Conservation (phyloP, 345 rosid species). For the Syzygium aqueum region DNA sequence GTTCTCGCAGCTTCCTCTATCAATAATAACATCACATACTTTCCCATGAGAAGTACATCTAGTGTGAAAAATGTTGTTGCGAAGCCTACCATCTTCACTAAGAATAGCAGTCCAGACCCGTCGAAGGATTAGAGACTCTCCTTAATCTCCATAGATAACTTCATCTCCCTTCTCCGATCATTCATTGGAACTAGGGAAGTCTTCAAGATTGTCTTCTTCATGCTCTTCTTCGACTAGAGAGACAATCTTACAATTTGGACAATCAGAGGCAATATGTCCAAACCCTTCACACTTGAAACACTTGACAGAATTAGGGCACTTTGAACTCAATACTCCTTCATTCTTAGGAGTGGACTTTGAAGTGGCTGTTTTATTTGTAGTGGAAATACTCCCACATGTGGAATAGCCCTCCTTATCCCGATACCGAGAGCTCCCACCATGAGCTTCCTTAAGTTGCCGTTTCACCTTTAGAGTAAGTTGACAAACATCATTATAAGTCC, state of each 20-base stretch:
- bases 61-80: background rate
- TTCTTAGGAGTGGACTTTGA: background rate
- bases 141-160: background rate
- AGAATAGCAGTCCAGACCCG: background rate
- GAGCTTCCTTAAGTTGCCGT: background rate
- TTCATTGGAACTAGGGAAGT: background rate
- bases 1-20: background rate
- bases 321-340: background rate
- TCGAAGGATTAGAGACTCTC: background rate
- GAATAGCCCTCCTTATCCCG: accelerated
- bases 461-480: background rate
- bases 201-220: too few species aligned
- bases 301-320: background rate
- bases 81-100: background rate
- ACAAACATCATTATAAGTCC: background rate
- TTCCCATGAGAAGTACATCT: background rate
- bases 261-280: background rate
- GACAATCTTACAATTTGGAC: background rate
- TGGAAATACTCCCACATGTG: background rate
- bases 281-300: background rate
- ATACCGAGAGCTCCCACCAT: accelerated
- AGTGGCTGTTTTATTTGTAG: background rate
- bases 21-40: background rate
- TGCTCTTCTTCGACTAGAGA: background rate
- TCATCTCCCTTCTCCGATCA: accelerated